Evolutionary conservation across 2,329 filamentous ascomycete genomes (phyloP).

Genomic region (Ophiostoma tasmaniense): DNA sequence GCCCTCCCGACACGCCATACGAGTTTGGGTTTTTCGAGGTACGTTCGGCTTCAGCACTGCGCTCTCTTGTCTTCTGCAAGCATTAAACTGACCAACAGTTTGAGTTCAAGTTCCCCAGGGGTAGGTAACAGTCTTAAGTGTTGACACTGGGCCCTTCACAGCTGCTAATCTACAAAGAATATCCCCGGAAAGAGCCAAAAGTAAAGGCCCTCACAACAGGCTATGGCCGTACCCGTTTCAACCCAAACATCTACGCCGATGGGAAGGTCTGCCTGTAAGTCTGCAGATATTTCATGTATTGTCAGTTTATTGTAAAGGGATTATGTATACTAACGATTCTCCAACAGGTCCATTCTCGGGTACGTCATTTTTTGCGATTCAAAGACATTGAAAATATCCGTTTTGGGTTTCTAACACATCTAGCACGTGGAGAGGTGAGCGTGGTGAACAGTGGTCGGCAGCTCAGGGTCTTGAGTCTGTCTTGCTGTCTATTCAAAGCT

Average conservation of each 20-base stretch:
- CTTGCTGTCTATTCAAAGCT: slow-evolving; percentile 86
- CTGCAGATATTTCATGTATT: neutral
- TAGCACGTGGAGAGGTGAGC: slow-evolving; percentile 87
- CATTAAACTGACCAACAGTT: slow-evolving; percentile 46
- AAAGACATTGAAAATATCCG: no score
- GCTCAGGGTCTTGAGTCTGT: slow-evolving; percentile 94
- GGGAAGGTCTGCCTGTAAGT: slow-evolving; percentile 89
- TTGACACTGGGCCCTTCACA: neutral
- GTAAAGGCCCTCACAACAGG: slow-evolving; percentile 77
- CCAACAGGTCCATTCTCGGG: slow-evolving; percentile 70
- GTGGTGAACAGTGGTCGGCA: slow-evolving; percentile 91
- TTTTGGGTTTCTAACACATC: neutral
- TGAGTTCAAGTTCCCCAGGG: slow-evolving; percentile 64
- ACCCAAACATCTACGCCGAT: slow-evolving; percentile 87
- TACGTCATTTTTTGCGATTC: slow-evolving; percentile 33
- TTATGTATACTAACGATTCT: neutral
- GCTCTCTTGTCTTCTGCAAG: neutral
- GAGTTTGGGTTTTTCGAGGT: slow-evolving; percentile 98
- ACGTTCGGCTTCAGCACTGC: slow-evolving; percentile 21
- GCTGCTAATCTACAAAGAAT: slow-evolving; percentile 48
- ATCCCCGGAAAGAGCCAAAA: slow-evolving; percentile 59
- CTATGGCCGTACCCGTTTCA: slow-evolving; percentile 79
- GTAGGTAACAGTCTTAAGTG: slow-evolving; percentile 33
- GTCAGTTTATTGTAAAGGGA: neutral
- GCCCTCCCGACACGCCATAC: slow-evolving; percentile 89